These are phyloP conservation scores for Colletotrichum cordylinicola DNA, from an alignment of 2,329 filamentous ascomycete species.

Conservation along the genomic window DNA sequence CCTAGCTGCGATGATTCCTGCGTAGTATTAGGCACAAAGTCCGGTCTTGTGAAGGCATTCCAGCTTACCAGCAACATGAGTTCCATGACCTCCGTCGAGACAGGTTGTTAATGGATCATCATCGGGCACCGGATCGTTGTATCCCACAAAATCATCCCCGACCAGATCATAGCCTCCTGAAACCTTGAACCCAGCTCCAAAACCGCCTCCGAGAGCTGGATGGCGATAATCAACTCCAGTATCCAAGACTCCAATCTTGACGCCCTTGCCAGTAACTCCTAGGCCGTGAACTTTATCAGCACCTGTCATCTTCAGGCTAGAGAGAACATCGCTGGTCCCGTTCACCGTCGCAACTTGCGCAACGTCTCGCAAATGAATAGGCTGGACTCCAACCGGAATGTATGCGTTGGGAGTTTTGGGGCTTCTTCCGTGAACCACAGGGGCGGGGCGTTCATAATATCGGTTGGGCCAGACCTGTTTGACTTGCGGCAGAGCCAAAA, in stretches of 20 bases:
- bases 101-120: slow-evolving; percentile 5
- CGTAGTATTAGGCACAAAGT: background rate
- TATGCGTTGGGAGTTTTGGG: background rate
- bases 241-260: slow-evolving; percentile 44
- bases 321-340: slow-evolving; percentile 5
- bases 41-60: background rate
- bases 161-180: slow-evolving; percentile 29
- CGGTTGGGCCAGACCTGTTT: slow-evolving; percentile 22
- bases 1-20: slow-evolving; percentile 4
- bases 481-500: slow-evolving; percentile 18
- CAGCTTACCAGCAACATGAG: slow-evolving; percentile 46
- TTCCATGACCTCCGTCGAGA: slow-evolving; percentile 43
- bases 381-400: background rate
- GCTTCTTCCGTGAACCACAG: background rate
- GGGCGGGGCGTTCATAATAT: slow-evolving; percentile 14
- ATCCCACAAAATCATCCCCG: slow-evolving; percentile 33
- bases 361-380: background rate
- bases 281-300: slow-evolving; percentile 41
- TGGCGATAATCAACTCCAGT: slow-evolving; percentile 46
- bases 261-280: slow-evolving; percentile 42
- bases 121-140: slow-evolving; percentile 22
- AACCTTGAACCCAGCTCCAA: slow-evolving; percentile 24
- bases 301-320: slow-evolving; percentile 32
- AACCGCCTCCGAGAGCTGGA: slow-evolving; percentile 14
- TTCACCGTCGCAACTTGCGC: slow-evolving; percentile 5